Evolutionary conservation across 2,329 filamentous ascomycete genomes (phyloP).

Genomic region (Penicillium sp.): DNA sequence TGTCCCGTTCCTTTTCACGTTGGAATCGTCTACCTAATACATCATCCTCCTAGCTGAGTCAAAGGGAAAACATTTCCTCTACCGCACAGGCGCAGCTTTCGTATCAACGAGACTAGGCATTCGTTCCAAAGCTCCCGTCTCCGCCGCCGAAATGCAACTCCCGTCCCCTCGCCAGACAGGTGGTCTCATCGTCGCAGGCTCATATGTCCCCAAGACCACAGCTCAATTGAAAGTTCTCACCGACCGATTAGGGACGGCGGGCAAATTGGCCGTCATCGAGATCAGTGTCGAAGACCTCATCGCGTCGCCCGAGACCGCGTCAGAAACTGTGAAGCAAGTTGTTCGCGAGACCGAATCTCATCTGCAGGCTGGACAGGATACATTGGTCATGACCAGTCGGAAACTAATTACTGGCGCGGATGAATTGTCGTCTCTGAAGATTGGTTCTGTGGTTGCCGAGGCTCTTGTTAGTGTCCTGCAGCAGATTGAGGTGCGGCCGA

Average conservation of each 20-base stretch:
- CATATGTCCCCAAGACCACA: constrained; percentile 64
- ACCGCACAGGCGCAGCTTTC: constrained; percentile 53
- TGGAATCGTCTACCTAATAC: background rate
- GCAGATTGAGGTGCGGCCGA: constrained; percentile 52
- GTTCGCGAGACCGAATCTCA: constrained; percentile 44
- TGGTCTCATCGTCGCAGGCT: constrained; percentile 60
- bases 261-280: constrained; percentile 50
- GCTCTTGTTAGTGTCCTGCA: constrained; percentile 57
- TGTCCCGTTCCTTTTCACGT: background rate
- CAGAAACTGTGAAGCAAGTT: constrained; percentile 29
- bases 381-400: constrained; percentile 63
- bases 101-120: constrained; percentile 59
- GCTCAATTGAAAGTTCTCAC: constrained; percentile 55
- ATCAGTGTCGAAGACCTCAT: constrained; percentile 56
- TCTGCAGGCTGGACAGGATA: constrained; percentile 54
- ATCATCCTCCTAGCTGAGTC: constrained; percentile 33
- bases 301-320: constrained; percentile 35
- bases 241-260: constrained; percentile 39
- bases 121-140: constrained; percentile 55
- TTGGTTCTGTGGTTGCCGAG: constrained; percentile 57
- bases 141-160: constrained; percentile 50
- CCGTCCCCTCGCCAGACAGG: constrained; percentile 43
- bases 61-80: constrained; percentile 50
- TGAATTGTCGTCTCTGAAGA: constrained; percentile 57
- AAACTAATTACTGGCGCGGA: constrained; percentile 56